Evolutionary conservation across 345 rosid genomes (phyloP).

Genomic region (Euphorbia tirucalli): DNA sequence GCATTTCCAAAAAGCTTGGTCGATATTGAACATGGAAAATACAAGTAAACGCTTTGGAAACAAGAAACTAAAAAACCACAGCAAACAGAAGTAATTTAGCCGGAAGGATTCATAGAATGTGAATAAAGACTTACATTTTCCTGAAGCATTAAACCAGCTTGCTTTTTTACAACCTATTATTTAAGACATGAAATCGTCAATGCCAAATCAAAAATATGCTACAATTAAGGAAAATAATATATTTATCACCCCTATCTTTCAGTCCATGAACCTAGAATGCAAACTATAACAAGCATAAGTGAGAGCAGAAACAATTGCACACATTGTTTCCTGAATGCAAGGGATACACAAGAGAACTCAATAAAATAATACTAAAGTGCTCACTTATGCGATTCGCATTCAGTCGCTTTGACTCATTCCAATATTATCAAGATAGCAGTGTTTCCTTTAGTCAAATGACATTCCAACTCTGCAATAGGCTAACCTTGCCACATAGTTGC

Average conservation of each 20-base stretch:
- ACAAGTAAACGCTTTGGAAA: neutral
- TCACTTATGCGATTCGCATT: no score
- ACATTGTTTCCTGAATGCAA: neutral
- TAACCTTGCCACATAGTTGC: neutral
- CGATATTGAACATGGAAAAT: neutral
- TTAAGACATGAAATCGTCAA: constrained; percentile 3
- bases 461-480: neutral
- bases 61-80: neutral
- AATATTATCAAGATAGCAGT: neutral
- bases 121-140: constrained; percentile 60
- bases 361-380: no score
- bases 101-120: neutral
- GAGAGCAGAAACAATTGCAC: neutral
- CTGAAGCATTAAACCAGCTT: constrained; percentile 89
- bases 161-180: constrained; percentile 83
- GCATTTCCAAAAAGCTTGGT: neutral
- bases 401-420: neutral
- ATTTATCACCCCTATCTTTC: neutral
- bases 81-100: neutral
- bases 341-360: neutral
- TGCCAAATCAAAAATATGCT: neutral
- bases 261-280: neutral
- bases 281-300: neutral
- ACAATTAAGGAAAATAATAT: neutral
- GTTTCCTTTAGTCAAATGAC: neutral